Conservation (phyloP, 495 filamentous ascomycete genomes). For the Penicillium paxilli region DNA sequence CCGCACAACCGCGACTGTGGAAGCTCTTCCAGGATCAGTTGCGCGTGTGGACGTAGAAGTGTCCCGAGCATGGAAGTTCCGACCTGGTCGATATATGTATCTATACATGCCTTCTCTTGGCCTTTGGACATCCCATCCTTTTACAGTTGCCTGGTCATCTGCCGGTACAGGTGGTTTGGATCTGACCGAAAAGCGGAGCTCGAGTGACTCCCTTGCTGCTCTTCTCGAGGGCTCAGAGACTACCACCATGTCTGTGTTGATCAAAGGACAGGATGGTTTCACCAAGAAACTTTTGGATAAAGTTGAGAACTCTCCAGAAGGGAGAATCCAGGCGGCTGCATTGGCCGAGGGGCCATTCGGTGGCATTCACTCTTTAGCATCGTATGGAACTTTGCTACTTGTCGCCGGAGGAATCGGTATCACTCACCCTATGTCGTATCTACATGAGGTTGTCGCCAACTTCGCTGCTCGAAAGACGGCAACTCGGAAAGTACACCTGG, state of each 20-base stretch:
- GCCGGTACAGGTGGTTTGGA: conserved; percentile 2
- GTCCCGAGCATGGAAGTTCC: conserved; percentile 48
- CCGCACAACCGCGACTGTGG: conserved; percentile 48
- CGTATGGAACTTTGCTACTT: conserved; percentile 55
- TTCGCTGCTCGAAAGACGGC: conserved; percentile 39
- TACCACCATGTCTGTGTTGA: conserved; percentile 51
- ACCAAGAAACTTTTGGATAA: conserved; percentile 51
- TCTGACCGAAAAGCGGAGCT: conserved; percentile 29
- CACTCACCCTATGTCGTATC: conserved; percentile 57
- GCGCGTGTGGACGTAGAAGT: conserved; percentile 51
- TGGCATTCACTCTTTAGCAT: conserved; percentile 50
- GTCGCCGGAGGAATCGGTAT: conserved; percentile 62
- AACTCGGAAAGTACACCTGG: conserved; percentile 41
- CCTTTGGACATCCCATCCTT: conserved; percentile 57
- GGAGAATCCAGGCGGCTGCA: conserved; percentile 45
- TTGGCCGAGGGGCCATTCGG: conserved; percentile 59
- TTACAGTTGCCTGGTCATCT: conserved; percentile 56
- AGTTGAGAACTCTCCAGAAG: conserved; percentile 37
- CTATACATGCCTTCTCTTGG: conserved; percentile 53
- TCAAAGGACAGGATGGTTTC: conserved; percentile 55
- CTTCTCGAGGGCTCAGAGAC: conserved; percentile 31
- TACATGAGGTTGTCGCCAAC: conserved; percentile 49
- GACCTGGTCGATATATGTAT: conserved; percentile 56
- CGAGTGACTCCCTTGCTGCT: conserved; percentile 34
- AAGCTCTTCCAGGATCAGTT: conserved; percentile 52